A percentile compares a stretch with the other conserved stretches of the same genome.
phyloP scores from a whole-genome alignment of 768 basidiomycete genomes.

The Leccinellum luteum region DNA sequence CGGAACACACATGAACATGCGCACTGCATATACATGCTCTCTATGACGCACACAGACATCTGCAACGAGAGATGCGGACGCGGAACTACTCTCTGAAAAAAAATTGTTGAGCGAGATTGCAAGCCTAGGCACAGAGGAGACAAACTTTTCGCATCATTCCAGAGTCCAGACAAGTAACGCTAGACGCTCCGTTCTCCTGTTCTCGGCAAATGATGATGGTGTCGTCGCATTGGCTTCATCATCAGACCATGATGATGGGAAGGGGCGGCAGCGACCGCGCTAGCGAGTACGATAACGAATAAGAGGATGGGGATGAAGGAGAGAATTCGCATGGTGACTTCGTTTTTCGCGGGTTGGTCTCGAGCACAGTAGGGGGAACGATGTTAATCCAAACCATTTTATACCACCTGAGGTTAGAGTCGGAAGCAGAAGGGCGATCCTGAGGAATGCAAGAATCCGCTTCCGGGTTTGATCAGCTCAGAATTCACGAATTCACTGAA shows the following conservation, averaged over 20 bases:
- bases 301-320: constrained; percentile 1
- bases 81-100: constrained; percentile 3
- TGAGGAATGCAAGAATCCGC: background rate
- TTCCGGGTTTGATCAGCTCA: background rate
- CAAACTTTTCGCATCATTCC: background rate
- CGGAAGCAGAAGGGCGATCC: background rate
- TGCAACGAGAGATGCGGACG: background rate
- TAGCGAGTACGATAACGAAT: constrained; percentile 1
- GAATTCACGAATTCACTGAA: too few species aligned
- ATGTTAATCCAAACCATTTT: background rate
- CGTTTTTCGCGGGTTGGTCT: background rate
- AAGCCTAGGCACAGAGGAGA: background rate
- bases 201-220: background rate
- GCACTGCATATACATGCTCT: background rate
- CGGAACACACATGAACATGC: background rate
- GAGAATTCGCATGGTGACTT: constrained; percentile 5
- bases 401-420: background rate
- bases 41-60: background rate
- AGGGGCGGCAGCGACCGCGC: constrained; percentile 1
- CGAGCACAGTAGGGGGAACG: background rate
- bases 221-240: background rate
- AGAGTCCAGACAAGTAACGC: background rate
- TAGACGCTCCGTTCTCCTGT: background rate
- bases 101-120: background rate
- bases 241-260: background rate